Conservation (phyloP, 805 yeast species). For the Yueomyces sp. region DNA sequence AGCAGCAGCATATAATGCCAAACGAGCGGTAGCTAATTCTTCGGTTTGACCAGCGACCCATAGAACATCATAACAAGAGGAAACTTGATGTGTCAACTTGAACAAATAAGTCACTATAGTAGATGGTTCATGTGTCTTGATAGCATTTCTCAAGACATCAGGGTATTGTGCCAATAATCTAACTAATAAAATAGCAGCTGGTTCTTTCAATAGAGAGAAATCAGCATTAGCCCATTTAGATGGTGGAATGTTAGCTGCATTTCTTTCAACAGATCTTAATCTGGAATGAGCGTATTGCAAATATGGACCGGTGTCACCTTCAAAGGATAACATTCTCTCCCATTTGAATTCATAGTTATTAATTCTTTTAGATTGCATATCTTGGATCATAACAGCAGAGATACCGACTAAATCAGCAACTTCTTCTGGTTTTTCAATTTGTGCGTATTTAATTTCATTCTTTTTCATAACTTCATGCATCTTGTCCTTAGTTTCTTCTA, state of each 20-base stretch:
- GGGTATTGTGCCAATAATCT: constrained; percentile 84
- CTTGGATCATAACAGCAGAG: constrained; percentile 97
- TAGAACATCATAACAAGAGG: constrained; percentile 87
- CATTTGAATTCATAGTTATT: constrained; percentile 94
- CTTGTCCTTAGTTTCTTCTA: constrained; percentile 83
- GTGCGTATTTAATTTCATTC: constrained; percentile 82
- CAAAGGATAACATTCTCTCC: constrained; percentile 96
- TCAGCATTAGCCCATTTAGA: constrained; percentile 37
- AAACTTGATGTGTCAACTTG: constrained; percentile 83
- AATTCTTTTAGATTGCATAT: constrained; percentile 94
- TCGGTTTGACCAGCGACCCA: constrained; percentile 95
- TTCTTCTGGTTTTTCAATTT: constrained; percentile 84
- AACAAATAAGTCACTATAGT: constrained; percentile 89
- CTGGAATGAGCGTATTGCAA: constrained; percentile 97
- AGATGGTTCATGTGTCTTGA: constrained; percentile 80
- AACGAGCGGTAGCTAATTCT: constrained; percentile 77
- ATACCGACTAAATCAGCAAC: constrained; percentile 94
- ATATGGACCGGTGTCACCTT: constrained; percentile 99
- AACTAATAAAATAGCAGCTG: constrained; percentile 54
- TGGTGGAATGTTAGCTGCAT: constrained; percentile 38
- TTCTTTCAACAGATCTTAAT: constrained; percentile 86
- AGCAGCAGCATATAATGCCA: constrained; percentile 83
- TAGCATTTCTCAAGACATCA: constrained; percentile 72
- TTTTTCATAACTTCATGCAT: constrained; percentile 96
- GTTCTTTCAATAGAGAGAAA: constrained; percentile 51